Base-by-base conservation (phyloP, 768 basidiomycete species). In the Boletellus emodensis region DNA sequence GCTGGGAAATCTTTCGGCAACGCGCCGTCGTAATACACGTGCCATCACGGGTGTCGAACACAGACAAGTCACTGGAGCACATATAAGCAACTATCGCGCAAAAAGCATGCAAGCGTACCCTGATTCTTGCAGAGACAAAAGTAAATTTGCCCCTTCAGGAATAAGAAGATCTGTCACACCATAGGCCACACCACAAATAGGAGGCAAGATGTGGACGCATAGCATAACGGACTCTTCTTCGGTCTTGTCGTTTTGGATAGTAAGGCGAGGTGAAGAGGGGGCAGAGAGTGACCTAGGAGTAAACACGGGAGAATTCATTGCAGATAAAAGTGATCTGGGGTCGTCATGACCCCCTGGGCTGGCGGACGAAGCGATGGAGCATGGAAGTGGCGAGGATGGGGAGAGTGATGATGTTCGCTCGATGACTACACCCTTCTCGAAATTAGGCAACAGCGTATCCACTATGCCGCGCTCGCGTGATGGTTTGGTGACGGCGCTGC, bases 111-210 rank as follows among this genome's bases (percentile, higher is more conserved):
- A 13, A 33, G 64, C 73, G 61, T 61, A 89, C 89, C 89, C 90
- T 37, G 78, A 74, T 57, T 80, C 75, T 44, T 84, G 84, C 36
- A 91, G 65, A 20, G 78, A 78, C 1, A 78, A 69, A 24, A 87
- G 49, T 41, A 78, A 63, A 10, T 67, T 53, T 12, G 71, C 67
- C 22, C 71, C 66, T n/a, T 75, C 68, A 12, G 83, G 64, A 10
- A 76, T 45, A 9, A 74, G 61, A 30, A 88, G 61, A n/a, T 74
- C 72, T 17, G 74, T 68, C 2, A 84, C 72, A 12, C 72, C 63
- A 41, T 73, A 60, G 4, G 71, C 66, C 12, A 50, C 44, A 14
- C 76, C 77, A 26, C 69, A 62, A 4, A 61, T 66, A 6, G 77
- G 69, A 0, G 85, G 81, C 30, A 86, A 64, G 34, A 82, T 68